Conservation (phyloP, 257 asterid species). For the Solanum clarkiae region DNA sequence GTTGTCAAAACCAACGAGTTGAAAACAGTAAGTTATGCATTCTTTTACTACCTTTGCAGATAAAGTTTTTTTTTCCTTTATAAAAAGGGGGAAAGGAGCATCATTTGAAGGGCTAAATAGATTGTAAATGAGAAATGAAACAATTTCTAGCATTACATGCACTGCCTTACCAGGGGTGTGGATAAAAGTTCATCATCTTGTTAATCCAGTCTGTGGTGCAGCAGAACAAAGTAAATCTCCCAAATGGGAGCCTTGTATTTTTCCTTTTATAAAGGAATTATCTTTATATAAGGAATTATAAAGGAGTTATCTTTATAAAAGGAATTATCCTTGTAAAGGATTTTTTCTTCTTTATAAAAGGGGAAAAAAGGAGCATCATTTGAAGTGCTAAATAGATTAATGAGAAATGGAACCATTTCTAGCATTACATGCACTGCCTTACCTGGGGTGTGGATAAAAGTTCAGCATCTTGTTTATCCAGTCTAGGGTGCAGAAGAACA, state of each 20-base stretch:
- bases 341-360: background rate
- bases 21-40: background rate
- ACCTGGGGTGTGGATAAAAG: constrained; percentile 84
- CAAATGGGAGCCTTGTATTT: constrained; percentile 45
- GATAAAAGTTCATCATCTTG: constrained; percentile 52
- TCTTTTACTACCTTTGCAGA: background rate
- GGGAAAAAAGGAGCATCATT: background rate
- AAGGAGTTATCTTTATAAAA: no score
- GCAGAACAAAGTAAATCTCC: constrained; percentile 86
- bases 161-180: constrained; percentile 57
- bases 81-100: background rate
- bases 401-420: background rate
- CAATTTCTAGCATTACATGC: background rate
- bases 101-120: background rate
- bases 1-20: background rate
- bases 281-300: no score
- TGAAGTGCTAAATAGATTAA: background rate
- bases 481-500: constrained; percentile 75
- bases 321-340: no score
- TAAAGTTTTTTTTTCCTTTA: background rate
- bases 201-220: constrained; percentile 60
- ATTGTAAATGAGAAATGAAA: background rate
- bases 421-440: background rate
- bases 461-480: constrained; percentile 47
- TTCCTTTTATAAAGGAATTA: no score